phyloP scores from a whole-genome alignment of 176 grass and related monocot genomes.

The Cymbopogon citratus region DNA sequence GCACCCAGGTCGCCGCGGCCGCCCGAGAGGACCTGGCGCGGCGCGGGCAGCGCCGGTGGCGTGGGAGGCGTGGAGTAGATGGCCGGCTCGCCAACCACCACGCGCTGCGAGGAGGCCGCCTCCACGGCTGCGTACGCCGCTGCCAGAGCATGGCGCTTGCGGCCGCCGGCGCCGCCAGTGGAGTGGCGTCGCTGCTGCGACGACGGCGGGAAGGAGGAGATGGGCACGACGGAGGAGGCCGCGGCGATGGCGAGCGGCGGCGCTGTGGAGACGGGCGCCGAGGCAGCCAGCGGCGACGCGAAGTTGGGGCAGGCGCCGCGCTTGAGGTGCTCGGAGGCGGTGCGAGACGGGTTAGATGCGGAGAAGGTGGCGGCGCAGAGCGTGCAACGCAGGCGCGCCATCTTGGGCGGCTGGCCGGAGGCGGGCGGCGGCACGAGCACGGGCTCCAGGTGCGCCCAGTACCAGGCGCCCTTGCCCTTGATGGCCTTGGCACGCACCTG shows the following conservation, averaged over 20 bases:
- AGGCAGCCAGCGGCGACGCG: not conserved
- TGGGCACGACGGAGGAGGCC: slow-evolving; percentile 27
- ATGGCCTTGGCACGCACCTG: slow-evolving; percentile 66
- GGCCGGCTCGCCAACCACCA: slow-evolving; percentile 2
- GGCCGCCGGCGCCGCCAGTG: not conserved
- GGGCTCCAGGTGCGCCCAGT: slow-evolving; percentile 80
- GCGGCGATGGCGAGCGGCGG: not conserved
- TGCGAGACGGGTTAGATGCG: slow-evolving; percentile 65
- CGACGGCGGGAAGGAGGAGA: slow-evolving; percentile 31
- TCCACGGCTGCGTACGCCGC: slow-evolving; percentile 15
- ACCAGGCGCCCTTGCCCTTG: slow-evolving; percentile 79
- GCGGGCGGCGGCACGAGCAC: slow-evolving; percentile 41
- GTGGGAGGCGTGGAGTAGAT: slow-evolving; percentile 35
- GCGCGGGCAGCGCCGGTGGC: slow-evolving; percentile 25
- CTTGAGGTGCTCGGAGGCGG: slow-evolving; percentile 81
- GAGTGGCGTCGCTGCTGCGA: slow-evolving; percentile 34
- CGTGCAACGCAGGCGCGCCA: slow-evolving; percentile 44
- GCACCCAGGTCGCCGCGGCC: slow-evolving; percentile 57
- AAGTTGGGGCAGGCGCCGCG: slow-evolving; percentile 77
- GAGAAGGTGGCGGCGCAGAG: slow-evolving; percentile 60
- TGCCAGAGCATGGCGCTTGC: slow-evolving; percentile 27
- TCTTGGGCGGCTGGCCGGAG: slow-evolving; percentile 45
- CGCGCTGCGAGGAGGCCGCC: not conserved
- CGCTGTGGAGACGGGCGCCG: not conserved
- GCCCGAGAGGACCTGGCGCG: slow-evolving; percentile 44